Evolutionary conservation across 257 asterid genomes (phyloP), one percentile per base, ranked within the genome.

Genomic region (Scutellaria minor): DNA sequence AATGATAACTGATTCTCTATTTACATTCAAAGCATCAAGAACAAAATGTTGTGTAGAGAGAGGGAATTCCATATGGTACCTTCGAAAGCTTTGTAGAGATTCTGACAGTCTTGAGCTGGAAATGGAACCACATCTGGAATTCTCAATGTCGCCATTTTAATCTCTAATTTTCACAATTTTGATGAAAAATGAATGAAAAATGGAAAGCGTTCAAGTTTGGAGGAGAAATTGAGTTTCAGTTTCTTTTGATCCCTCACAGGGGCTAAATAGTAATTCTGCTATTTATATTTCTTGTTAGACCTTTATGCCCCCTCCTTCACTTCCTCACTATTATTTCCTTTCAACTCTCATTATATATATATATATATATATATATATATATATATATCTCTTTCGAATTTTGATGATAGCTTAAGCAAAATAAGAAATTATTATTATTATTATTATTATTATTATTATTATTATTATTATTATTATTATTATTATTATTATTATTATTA

Each of bases 51-150:
- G 61, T 10, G 64, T 14, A 4, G 35, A 44, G 20, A 13, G 58
- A 15, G 56, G 9, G 15, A 13, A 64, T 31, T 31, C 37, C 37
- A 31, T 31, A 31, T 39, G 39, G 51, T 82, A 89, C 97, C 96
- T 48, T 78, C 73, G 72, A 86, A 86, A 70, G 96, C 83, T 10
- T 75, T 83, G 31, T 53, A 71, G 79, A 92, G 88, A 7, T 50
- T 78, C 76, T 84, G 83, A 63, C 86, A 88, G 75, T 92, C 98
- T 54, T 82, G 63, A 47, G 81, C 75, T 40, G 96, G 96, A 75
- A 94, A 77, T 31, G 94, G 96, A 77, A 85, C 81, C 6, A 41
- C 65, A 12, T 80, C 82, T 13, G 98, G 92, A 13, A 86, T 37
- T 59, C 81, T 74, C 5, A 92, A 37, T 3, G 96, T 88, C 48